These are phyloP conservation scores for Rhynchosporium secalis DNA, from an alignment of 2,329 filamentous ascomycete genomes.

Conservation along the genomic window DNA sequence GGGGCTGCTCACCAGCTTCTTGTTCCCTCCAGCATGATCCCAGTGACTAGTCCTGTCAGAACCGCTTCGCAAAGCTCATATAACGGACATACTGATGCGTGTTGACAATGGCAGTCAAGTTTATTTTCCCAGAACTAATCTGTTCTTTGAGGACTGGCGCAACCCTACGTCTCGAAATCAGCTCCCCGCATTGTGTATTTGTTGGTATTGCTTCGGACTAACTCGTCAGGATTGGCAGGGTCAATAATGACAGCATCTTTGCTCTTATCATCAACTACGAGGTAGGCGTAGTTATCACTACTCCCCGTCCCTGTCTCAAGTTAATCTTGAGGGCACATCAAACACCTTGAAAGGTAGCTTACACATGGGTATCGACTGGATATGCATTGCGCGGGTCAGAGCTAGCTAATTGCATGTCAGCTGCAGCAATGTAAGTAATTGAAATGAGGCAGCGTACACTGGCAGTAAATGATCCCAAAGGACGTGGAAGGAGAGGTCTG, in stretches of 20 bases:
- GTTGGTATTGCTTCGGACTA: conserved; percentile 38
- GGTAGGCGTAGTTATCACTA: conserved; percentile 82
- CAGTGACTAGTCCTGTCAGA: conserved; percentile 65
- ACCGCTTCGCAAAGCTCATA: not conserved
- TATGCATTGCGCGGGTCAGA: conserved; percentile 64
- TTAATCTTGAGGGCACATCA: conserved; percentile 16
- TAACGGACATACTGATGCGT: conserved; percentile 80
- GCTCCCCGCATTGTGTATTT: conserved; percentile 1
- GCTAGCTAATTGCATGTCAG: conserved; percentile 24
- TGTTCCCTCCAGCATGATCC: conserved; percentile 93
- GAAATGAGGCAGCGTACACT: conserved; percentile 19
- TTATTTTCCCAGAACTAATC: conserved; percentile 69
- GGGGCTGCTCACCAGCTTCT: conserved; percentile 62
- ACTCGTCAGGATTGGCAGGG: conserved; percentile 78
- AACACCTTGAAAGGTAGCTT: conserved; percentile 43
- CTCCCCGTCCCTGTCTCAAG: conserved; percentile 65
- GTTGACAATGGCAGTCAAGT: conserved; percentile 87
- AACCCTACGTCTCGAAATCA: conserved; percentile 48
- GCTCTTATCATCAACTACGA: conserved; percentile 75
- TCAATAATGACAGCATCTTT: conserved; percentile 79
- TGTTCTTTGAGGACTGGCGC: conserved; percentile 69
- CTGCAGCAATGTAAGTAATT: not conserved
- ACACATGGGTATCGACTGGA: conserved; percentile 89
- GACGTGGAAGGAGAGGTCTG: conserved; percentile 23
- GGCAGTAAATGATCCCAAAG: conserved; percentile 21